phyloP scores from a whole-genome alignment of 768 basidiomycete genomes.

The Lactifluus subvellereus region DNA sequence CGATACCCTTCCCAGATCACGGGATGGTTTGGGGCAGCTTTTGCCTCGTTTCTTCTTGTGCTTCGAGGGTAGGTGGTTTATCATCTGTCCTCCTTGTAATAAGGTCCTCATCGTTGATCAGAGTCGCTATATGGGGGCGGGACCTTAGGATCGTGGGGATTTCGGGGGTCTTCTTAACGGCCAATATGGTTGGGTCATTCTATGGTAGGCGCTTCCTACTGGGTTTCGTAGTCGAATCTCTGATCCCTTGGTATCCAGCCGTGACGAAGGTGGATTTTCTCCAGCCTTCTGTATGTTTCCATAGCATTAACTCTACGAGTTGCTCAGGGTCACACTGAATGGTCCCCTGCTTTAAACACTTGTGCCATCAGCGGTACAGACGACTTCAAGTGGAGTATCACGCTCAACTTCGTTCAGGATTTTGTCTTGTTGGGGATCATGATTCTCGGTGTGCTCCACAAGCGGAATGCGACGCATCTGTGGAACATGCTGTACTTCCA shows the following conservation, averaged over 20 bases:
- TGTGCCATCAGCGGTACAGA: not conserved
- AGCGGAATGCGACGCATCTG: slow-evolving; percentile 18
- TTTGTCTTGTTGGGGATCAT: slow-evolving; percentile 13
- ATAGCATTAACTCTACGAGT: not conserved
- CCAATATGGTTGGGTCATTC: not conserved
- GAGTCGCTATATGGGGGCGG: slow-evolving; percentile 21
- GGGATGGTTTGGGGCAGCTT: slow-evolving; percentile 10
- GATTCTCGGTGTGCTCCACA: slow-evolving; percentile 19
- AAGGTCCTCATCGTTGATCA: not conserved
- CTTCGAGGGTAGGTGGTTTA: slow-evolving; percentile 12
- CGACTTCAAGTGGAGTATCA: slow-evolving; percentile 11
- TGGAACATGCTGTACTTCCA: slow-evolving; percentile 23
- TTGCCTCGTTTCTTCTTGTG: slow-evolving; percentile 18
- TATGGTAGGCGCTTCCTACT: slow-evolving; percentile 6
- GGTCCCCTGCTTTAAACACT: not conserved
- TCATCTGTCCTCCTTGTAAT: not conserved
- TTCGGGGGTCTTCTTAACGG: not conserved
- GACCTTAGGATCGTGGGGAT: not conserved
- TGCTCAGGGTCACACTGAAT: slow-evolving; percentile 7
- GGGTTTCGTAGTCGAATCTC: not conserved
- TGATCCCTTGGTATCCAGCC: slow-evolving; percentile 2
- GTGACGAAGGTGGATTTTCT: slow-evolving; percentile 6
- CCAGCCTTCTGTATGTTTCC: not conserved
- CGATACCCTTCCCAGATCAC: not conserved
- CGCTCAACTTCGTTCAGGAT: slow-evolving; percentile 17